Evolutionary conservation across 768 basidiomycete species (phyloP).

Genomic region (Chlorophyllum brunneum): DNA sequence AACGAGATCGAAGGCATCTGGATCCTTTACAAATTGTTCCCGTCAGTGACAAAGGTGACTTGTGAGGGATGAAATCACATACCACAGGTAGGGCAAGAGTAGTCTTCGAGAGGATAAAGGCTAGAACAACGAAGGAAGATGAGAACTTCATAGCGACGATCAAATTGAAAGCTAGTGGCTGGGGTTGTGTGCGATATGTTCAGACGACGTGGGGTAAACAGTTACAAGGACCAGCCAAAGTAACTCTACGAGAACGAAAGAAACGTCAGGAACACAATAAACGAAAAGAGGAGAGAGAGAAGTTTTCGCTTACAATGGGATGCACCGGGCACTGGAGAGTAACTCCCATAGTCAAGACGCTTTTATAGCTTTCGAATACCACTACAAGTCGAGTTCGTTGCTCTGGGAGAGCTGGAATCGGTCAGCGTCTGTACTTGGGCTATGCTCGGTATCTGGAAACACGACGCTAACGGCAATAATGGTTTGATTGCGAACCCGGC

Average conservation of each 20-base stretch:
- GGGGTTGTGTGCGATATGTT: background rate
- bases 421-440: too few species aligned
- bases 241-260: background rate
- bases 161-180: background rate
- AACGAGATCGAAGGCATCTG: background rate
- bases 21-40: too few species aligned
- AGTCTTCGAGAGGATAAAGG: background rate
- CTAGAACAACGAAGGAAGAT: background rate
- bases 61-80: background rate
- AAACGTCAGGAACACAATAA: background rate
- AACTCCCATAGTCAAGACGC: background rate
- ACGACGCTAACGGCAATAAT: too few species aligned
- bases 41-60: background rate
- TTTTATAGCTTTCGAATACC: too few species aligned
- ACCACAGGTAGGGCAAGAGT: background rate
- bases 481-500: too few species aligned
- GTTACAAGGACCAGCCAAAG: background rate
- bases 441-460: too few species aligned
- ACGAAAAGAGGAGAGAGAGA: background rate
- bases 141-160: slow-evolving; percentile 3
- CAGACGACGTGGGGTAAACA: background rate
- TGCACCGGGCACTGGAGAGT: slow-evolving; percentile 6
- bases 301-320: background rate
- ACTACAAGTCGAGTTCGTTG: too few species aligned
- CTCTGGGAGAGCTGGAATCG: too few species aligned